Evolutionary conservation across 495 filamentous ascomycete genomes (phyloP), one percentile per base, ranked within the genome.

Genomic region (Tuber melanosporum): DNA sequence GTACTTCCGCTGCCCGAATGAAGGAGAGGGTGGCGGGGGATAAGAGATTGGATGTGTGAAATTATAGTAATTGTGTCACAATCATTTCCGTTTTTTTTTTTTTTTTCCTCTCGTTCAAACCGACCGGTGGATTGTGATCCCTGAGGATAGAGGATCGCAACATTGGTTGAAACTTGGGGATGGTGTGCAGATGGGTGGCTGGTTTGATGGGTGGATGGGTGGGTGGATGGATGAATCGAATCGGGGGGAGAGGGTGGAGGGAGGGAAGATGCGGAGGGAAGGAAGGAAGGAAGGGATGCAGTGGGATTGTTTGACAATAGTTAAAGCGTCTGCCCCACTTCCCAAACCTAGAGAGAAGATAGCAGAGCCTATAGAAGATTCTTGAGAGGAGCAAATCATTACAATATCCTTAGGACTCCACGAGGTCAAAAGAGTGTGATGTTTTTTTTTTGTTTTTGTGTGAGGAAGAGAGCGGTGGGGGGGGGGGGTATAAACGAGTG

Each of bases 401-500:
- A 32, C 26, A 32, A 12, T 66, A 49, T 49, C 26, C n/a, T 12
- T 32, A 66, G 57, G 57, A 32, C 57, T 32, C 57, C n/a, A 32
- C 57, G 57, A 66, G 57, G 57, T 66, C 57, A 66, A 66, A 66
- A 66, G 57, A 66, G 57, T 66, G 57, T 66, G 57, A n/a, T 66
- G 57, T 66, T 66, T 66, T 66, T 62, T 66, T 66, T 66, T n/a
- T 26, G 45, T 66, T 66, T 66, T n/a, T 32, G 57, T 66, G 57
- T 12, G 57, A 5, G 57, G 26, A 32, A 66, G 26, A 6, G 57
- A 66, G 57, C 6, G 57, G 26, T 15, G 57, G 57, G 57, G 57
- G 22, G 49, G 2, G 9, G 22, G 49, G 57, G 57, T 66, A 66
- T 66, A 66, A 66, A 66, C 57, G 57, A 66, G 57, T 32, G 57